phyloP scores from a whole-genome alignment of 352 stramenopile species.

The Pythium sp. region DNA sequence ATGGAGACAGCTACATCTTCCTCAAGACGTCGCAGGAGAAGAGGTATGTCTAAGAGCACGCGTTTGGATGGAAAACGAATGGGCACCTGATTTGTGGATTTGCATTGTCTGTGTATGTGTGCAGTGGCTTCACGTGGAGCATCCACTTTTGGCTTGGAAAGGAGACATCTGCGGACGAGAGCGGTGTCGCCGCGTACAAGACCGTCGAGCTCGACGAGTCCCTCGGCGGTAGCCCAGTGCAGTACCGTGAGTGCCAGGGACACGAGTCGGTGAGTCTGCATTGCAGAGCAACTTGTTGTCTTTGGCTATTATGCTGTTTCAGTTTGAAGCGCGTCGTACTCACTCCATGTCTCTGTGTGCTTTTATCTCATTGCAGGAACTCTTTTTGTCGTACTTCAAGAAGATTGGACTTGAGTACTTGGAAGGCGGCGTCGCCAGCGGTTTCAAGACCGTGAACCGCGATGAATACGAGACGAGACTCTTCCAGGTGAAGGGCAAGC shows the following conservation, averaged over 20 bases:
- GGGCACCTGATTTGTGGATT: neutral
- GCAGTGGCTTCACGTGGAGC: conserved; percentile 76
- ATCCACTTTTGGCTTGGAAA: conserved; percentile 97
- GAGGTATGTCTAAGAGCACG: conserved; percentile 23
- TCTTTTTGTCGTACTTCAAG: conserved; percentile 96
- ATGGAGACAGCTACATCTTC: conserved; percentile 97
- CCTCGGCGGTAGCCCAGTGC: conserved; percentile 87
- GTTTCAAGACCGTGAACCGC: conserved; percentile 91
- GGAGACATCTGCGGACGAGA: conserved; percentile 91
- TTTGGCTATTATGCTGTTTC: neutral
- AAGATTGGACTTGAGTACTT: conserved; percentile 89
- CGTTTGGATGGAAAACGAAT: neutral
- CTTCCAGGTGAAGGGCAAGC: conserved; percentile 91
- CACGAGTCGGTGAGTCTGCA: conserved; percentile 50
- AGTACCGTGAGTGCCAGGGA: conserved; percentile 89
- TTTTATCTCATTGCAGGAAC: conserved; percentile 28
- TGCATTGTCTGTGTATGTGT: neutral
- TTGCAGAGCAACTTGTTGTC: neutral
- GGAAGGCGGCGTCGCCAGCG: conserved; percentile 89
- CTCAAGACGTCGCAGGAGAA: conserved; percentile 74
- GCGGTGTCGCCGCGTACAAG: conserved; percentile 95
- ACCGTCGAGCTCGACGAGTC: conserved; percentile 95
- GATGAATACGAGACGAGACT: conserved; percentile 84
- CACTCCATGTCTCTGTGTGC: neutral
- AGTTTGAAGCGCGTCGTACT: neutral